Percentiles rank a stretch among this genome's conserved stretches.
Evolutionary conservation across 2,329 filamentous ascomycete species (phyloP).

Genomic region (Beauveria sp.): DNA sequence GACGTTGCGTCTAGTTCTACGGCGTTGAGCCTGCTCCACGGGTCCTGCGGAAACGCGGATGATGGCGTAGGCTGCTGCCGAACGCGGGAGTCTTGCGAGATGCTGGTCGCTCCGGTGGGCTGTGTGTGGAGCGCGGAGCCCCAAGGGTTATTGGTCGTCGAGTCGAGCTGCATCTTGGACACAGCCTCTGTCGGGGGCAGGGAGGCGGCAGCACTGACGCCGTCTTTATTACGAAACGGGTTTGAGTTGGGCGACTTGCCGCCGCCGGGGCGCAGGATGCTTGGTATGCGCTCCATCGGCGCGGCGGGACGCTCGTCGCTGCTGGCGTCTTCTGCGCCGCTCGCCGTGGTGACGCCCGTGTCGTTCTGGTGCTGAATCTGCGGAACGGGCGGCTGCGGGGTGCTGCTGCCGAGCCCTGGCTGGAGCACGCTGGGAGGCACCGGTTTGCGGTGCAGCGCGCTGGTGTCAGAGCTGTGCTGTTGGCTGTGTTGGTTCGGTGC

Average conservation of each 20-base stretch:
- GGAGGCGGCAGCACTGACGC: slow-evolving; percentile 18
- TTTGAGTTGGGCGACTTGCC: slow-evolving; percentile 37
- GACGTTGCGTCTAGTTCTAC: slow-evolving; percentile 26
- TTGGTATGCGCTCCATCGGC: neutral
- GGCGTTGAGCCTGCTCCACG: slow-evolving; percentile 19
- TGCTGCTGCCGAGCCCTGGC: neutral
- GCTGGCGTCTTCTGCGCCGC: neutral
- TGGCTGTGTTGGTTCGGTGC: neutral
- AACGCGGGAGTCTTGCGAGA: neutral
- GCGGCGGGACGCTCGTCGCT: neutral
- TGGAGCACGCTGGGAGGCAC: neutral
- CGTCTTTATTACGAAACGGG: slow-evolving; percentile 44
- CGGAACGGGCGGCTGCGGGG: neutral
- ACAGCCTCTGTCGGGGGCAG: slow-evolving; percentile 30
- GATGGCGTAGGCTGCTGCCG: slow-evolving; percentile 13
- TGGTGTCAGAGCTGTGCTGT: neutral
- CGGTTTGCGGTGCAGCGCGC: neutral
- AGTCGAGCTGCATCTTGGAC: slow-evolving; percentile 34
- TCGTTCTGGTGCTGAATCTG: neutral
- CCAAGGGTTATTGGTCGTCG: slow-evolving; percentile 32
- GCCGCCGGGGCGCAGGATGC: slow-evolving; percentile 21
- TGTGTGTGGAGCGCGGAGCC: slow-evolving; percentile 20
- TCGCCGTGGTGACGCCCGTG: neutral
- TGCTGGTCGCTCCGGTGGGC: neutral
- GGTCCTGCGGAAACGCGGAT: slow-evolving; percentile 22